phyloP scores from a whole-genome alignment of 2,329 filamentous ascomycete species.

The Penicillium sp. region DNA sequence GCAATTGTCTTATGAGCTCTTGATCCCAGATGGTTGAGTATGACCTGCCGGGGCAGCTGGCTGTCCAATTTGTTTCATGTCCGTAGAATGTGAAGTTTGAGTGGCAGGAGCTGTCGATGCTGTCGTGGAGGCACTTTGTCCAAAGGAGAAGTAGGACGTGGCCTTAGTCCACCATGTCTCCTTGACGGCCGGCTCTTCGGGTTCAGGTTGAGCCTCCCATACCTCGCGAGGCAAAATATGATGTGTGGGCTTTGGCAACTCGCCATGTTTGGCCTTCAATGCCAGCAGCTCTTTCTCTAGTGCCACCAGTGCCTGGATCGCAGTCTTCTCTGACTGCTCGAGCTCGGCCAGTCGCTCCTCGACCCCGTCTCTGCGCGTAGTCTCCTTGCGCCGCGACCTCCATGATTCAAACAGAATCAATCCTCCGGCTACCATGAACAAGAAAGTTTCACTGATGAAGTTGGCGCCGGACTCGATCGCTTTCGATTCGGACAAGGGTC shows the following conservation, averaged over 20 bases:
- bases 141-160: conserved; percentile 33
- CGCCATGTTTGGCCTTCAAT: conserved; percentile 39
- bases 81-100: background rate
- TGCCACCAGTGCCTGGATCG: conserved; percentile 41
- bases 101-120: conserved; percentile 6
- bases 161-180: conserved; percentile 35
- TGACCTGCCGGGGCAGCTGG: background rate
- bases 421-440: conserved; percentile 62
- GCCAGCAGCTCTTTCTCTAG: conserved; percentile 48
- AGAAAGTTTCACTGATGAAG: conserved; percentile 66
- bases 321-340: conserved; percentile 49
- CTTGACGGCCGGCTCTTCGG: conserved; percentile 8
- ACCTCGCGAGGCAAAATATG: conserved; percentile 43
- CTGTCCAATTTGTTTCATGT: background rate
- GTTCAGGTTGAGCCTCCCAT: conserved; percentile 33
- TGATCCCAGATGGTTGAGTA: background rate
- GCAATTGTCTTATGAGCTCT: background rate
- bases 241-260: conserved; percentile 25
- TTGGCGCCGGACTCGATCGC: conserved; percentile 68
- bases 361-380: conserved; percentile 58
- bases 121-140: conserved; percentile 13
- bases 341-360: conserved; percentile 58
- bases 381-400: conserved; percentile 61
- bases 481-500: conserved; percentile 64
- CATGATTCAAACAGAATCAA: conserved; percentile 63